Evolutionary conservation across 257 asterid genomes (phyloP).

Genomic region (Solanum stenotomum): DNA sequence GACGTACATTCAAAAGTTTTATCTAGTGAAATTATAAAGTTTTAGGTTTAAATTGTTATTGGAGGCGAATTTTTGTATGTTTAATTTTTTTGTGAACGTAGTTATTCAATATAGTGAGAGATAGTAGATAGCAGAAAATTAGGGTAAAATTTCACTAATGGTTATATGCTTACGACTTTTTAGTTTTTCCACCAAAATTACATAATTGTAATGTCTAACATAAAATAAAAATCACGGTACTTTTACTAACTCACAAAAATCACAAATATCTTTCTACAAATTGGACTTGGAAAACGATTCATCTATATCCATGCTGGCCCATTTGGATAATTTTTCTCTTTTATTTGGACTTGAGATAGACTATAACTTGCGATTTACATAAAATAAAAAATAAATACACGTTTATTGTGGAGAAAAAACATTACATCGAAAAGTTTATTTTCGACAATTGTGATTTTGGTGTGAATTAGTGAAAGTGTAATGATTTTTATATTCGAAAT

Average conservation of each 20-base stretch:
- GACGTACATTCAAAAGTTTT: neutral
- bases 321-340: neutral
- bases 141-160: neutral
- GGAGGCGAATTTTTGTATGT: neutral
- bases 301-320: neutral
- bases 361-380: no score
- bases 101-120: neutral
- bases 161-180: neutral
- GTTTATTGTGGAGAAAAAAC: no score
- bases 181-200: no score
- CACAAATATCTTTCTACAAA: neutral
- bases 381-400: no score
- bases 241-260: neutral
- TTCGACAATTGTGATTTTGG: no score
- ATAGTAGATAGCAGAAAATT: neutral
- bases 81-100: neutral
- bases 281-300: neutral
- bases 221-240: neutral
- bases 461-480: no score
- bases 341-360: neutral
- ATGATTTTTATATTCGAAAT: no score
- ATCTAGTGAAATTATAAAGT: neutral
- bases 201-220: neutral
- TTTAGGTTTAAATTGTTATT: neutral
- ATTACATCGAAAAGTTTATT: no score